Percentiles rank a stretch among this genome's conserved stretches.
Evolutionary conservation across 2,329 filamentous ascomycete species (phyloP).

Genomic region (Fusarium sp.): DNA sequence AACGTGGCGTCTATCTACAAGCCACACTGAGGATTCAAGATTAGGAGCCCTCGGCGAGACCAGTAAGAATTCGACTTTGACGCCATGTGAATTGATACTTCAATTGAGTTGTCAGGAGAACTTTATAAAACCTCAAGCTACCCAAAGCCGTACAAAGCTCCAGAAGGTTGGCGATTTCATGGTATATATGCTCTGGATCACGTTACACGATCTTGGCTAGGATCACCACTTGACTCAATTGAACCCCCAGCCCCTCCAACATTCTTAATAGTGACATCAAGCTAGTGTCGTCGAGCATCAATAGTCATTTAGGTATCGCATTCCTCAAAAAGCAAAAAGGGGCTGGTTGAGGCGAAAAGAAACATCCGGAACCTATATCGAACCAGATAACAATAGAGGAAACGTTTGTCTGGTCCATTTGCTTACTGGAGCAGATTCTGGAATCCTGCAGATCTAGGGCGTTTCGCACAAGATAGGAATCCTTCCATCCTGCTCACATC

Average conservation of each 20-base stretch:
- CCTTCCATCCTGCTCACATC: conserved; percentile 8
- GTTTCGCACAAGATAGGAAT: conserved; percentile 1
- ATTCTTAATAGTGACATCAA: background rate
- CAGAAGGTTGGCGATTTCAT: background rate
- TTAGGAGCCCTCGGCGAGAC: background rate
- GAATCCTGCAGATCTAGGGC: conserved; percentile 14
- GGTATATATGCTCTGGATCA: background rate
- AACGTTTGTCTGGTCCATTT: background rate
- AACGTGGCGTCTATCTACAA: conserved; percentile 18
- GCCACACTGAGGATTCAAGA: conserved; percentile 27
- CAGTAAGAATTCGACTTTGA: conserved; percentile 7
- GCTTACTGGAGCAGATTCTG: background rate
- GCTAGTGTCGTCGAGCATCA: background rate
- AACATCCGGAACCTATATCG: background rate
- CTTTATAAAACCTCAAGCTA: background rate
- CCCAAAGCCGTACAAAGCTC: background rate
- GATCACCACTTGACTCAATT: background rate
- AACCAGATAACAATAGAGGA: background rate
- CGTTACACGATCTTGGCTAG: background rate
- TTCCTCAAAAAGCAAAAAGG: conserved; percentile 4
- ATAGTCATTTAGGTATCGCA: background rate
- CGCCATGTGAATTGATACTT: conserved; percentile 5
- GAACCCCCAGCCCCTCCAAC: background rate
- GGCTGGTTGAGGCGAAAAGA: background rate
- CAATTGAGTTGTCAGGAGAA: background rate